Evolutionary conservation across 2,329 filamentous ascomycete species (phyloP), one percentile per base, ranked within the genome.

Genomic region (Rasamsonia emersonii): DNA sequence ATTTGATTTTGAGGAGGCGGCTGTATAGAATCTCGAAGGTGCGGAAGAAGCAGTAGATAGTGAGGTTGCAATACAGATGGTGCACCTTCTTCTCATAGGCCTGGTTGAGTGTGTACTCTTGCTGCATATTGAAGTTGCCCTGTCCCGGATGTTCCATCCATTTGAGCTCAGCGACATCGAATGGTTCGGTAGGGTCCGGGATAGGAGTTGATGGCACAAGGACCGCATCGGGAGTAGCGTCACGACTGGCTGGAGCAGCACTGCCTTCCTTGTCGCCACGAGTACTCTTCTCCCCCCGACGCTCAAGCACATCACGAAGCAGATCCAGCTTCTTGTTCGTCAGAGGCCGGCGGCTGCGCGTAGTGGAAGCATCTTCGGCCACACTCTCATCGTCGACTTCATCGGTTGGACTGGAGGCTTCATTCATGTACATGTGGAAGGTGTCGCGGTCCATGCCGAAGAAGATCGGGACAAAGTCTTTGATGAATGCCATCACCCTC

Each of bases 11-110:
- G 41, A 81, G 69, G 9, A 98, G 70, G 24, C 91, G 79, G 49
- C 79, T 76, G 61, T 94, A 96, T 4, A 98, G 67, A n/a, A 82
- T 82, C 52, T 94, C 78, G 56, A 98, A 91, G 39, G 94, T 79
- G 45, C 82, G 84, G 65, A 98, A 82, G 69, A 98, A 96, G 59
- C 91, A 88, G 54, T 86, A 94, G 38, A 98, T 80, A 3, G 82
- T 85, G 48, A 86, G 75, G 56, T 95, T 96, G 55, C 80, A 81
- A 64, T 93, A 98, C 54, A 96, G 77, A 53, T 89, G 89, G 65
- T 86, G 93, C 60, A 76, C 79, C 8, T 78, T 77, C 28, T 88
- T 82, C 44, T 73, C 71, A 60, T 91, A 93, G 36, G 83, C 79
- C 31, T 86, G 82, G 39, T 94, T 86, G 24, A 74, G 39, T 62